phyloP scores from a whole-genome alignment of 1,284 basidiomycete genomes.

The Boletellus sp. region DNA sequence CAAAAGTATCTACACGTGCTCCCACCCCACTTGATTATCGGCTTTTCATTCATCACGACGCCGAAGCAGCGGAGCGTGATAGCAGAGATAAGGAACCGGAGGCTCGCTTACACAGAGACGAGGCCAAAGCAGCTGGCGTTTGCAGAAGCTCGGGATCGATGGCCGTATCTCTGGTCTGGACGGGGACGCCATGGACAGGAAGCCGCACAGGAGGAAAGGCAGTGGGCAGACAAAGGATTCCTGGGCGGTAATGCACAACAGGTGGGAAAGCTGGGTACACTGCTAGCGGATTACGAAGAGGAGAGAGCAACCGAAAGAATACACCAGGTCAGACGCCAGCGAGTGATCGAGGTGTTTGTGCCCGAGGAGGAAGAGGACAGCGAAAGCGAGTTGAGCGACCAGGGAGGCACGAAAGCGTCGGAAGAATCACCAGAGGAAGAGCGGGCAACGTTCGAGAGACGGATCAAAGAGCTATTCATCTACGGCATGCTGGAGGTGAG shows the following conservation, averaged over 20 bases:
- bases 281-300: slow-evolving; percentile 70
- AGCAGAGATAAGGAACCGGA: slow-evolving; percentile 63
- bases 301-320: slow-evolving; percentile 65
- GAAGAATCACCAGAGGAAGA: slow-evolving; percentile 44
- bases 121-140: slow-evolving; percentile 54
- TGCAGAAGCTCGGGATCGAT: slow-evolving; percentile 46
- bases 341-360: slow-evolving; percentile 44
- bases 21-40: slow-evolving; percentile 59
- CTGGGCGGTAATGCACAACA: slow-evolving; percentile 54
- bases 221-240: slow-evolving; percentile 64
- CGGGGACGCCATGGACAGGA: slow-evolving; percentile 44
- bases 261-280: slow-evolving; percentile 63
- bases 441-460: slow-evolving; percentile 51
- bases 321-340: slow-evolving; percentile 43
- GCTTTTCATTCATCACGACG: slow-evolving; percentile 60
- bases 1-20: slow-evolving; percentile 54
- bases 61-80: slow-evolving; percentile 65
- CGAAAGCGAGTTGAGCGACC: slow-evolving; percentile 41
- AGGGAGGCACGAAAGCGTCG: slow-evolving; percentile 25
- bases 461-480: slow-evolving; percentile 66
- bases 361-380: slow-evolving; percentile 68
- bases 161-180: slow-evolving; percentile 68
- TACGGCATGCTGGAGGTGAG: slow-evolving; percentile 72
- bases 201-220: slow-evolving; percentile 60
- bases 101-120: slow-evolving; percentile 55